phyloP scores from a whole-genome alignment of 768 basidiomycete species.

The Hortiboletus flavorubellus region DNA sequence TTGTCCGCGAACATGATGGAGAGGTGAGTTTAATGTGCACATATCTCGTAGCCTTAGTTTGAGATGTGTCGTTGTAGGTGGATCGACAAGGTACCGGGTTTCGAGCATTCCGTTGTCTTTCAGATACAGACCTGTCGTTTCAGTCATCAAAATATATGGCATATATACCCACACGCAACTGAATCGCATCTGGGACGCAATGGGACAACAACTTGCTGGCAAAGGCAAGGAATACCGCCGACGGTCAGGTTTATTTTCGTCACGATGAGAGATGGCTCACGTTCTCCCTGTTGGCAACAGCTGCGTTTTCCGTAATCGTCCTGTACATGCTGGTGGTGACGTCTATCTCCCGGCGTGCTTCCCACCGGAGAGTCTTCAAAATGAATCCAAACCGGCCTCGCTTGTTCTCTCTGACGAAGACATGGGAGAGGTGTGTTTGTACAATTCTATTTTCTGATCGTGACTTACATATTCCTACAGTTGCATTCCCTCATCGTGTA shows the following conservation, averaged over 20 bases:
- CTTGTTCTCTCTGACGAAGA: conserved; percentile 43
- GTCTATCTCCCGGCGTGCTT: conserved; percentile 53
- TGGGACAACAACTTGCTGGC: conserved; percentile 40
- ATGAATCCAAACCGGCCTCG: conserved; percentile 12
- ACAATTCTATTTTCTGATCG: not conserved
- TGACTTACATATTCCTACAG: conserved; percentile 26
- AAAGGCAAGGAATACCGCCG: conserved; percentile 52
- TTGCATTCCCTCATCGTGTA: conserved; percentile 59
- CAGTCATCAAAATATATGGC: conserved; percentile 49
- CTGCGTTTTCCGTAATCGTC: conserved; percentile 42
- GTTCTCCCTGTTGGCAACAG: conserved; percentile 23
- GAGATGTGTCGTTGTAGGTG: conserved; percentile 25
- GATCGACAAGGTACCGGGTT: conserved; percentile 37
- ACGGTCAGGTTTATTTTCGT: conserved; percentile 34
- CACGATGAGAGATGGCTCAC: not conserved
- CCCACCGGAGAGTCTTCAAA: conserved; percentile 34
- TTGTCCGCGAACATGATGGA: conserved; percentile 37
- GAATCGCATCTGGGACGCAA: conserved; percentile 44
- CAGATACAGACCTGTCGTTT: not conserved
- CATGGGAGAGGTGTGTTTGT: conserved; percentile 41
- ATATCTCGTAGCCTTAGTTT: not conserved
- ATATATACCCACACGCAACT: conserved; percentile 49
- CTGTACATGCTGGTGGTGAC: conserved; percentile 35
- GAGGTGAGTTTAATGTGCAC: conserved; percentile 17
- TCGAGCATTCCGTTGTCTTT: not conserved